Percentiles rank a stretch among this genome's conserved stretches.
phyloP scores from a whole-genome alignment of 1,284 basidiomycete genomes.

The Marasmius fiardii region DNA sequence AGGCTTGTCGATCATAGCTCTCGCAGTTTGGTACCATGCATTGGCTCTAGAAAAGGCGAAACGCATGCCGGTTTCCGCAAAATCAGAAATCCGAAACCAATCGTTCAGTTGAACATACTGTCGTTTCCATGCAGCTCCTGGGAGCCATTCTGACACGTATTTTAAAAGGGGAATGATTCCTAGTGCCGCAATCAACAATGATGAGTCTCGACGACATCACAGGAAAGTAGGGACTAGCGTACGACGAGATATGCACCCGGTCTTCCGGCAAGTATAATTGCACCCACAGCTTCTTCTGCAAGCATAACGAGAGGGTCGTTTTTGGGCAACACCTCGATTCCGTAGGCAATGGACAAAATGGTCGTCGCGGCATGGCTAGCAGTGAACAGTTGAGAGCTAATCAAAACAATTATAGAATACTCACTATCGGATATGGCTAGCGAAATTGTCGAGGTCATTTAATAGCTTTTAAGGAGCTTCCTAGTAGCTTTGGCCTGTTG shows the following conservation, averaged over 20 bases:
- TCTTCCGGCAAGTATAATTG: conserved; percentile 6
- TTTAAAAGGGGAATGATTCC: conserved; percentile 13
- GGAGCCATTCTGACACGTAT: too few relatives aligned
- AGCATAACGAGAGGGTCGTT: conserved; percentile 11
- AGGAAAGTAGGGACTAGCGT: background rate
- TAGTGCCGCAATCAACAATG: too few relatives aligned
- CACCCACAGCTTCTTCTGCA: conserved; percentile 12
- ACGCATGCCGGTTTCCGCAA: too few relatives aligned
- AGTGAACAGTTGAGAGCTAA: too few relatives aligned
- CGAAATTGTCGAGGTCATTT: background rate
- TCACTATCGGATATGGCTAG: background rate
- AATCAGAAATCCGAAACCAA: too few relatives aligned
- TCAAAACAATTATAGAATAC: too few relatives aligned
- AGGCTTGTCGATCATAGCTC: background rate
- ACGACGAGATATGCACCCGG: conserved; percentile 14
- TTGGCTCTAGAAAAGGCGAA: background rate
- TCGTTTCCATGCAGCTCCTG: background rate
- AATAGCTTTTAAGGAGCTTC: background rate
- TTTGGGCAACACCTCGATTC: conserved; percentile 10
- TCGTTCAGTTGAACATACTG: background rate
- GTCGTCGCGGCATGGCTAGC: background rate
- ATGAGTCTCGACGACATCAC: too few relatives aligned
- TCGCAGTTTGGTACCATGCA: background rate
- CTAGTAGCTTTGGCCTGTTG: background rate
- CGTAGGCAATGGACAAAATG: conserved; percentile 7